These are phyloP conservation scores for Spiromastix sp. DNA, from an alignment of 2,329 filamentous ascomycete species.

Conservation along the genomic window DNA sequence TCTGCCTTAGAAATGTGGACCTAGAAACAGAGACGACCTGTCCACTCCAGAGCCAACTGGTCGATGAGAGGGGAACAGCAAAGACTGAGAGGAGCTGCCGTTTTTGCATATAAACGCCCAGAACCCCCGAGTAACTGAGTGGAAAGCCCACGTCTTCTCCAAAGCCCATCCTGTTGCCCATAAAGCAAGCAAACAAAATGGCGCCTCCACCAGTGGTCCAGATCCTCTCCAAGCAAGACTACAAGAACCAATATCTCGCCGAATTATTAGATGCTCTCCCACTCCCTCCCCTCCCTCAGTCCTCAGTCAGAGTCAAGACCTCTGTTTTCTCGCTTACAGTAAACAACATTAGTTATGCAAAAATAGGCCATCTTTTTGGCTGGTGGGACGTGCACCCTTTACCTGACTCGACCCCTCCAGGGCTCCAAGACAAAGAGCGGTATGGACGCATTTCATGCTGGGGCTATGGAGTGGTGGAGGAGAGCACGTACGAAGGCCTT, in stretches of 20 bases:
- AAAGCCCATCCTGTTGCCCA: no score
- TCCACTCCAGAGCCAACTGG: no score
- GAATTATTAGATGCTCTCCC: slow-evolving; percentile 11
- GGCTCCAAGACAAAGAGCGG: slow-evolving; percentile 13
- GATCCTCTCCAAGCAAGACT: slow-evolving; percentile 15
- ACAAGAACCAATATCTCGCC: slow-evolving; percentile 16
- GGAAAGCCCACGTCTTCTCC: no score
- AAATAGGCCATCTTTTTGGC: slow-evolving; percentile 12
- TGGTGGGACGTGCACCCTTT: slow-evolving; percentile 19
- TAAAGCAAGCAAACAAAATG: no score
- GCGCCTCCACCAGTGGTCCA: slow-evolving; percentile 10
- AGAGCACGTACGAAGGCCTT: slow-evolving; percentile 12
- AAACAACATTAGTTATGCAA: slow-evolving; percentile 17
- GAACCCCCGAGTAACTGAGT: no score
- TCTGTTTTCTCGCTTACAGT: slow-evolving; percentile 15
- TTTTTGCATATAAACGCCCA: no score
- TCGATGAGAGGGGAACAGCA: no score
- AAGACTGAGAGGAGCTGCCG: no score
- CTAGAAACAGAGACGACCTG: no score
- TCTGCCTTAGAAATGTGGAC: no score
- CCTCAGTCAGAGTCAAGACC: slow-evolving; percentile 14
- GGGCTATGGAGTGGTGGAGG: slow-evolving; percentile 15
- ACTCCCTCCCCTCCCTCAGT: slow-evolving; percentile 10
- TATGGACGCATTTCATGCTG: slow-evolving; percentile 19
- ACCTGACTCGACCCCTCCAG: slow-evolving; percentile 12